Evolutionary conservation across 495 filamentous ascomycete genomes (phyloP).

Genomic region (Lasiosphaeria ovina): DNA sequence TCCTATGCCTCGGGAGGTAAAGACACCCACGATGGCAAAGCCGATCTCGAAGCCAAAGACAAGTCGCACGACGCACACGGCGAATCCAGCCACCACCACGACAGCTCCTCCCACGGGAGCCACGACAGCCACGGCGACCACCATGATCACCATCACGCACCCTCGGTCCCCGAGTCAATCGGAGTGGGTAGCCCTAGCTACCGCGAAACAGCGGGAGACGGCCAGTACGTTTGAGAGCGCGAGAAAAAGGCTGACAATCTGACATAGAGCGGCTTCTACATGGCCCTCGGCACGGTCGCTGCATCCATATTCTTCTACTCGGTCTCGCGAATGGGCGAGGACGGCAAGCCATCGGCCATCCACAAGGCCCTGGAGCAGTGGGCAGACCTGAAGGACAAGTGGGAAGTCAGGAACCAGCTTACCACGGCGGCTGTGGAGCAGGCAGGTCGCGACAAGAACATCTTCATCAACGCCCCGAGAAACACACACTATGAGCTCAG

Average conservation of each 20-base stretch:
- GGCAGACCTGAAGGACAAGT: conserved; percentile 37
- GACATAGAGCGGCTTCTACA: conserved; percentile 39
- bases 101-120: conserved; percentile 15
- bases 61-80: no score
- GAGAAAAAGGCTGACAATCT: conserved; percentile 15
- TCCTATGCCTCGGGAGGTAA: conserved; percentile 40
- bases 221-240: not conserved
- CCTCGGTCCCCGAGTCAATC: conserved; percentile 39
- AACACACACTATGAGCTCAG: conserved; percentile 40
- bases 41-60: no score
- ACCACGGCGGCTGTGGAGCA: conserved; percentile 42
- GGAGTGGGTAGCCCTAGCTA: conserved; percentile 36
- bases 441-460: conserved; percentile 50
- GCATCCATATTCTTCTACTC: conserved; percentile 36
- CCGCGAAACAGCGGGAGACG: not conserved
- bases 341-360: conserved; percentile 41
- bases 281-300: conserved; percentile 35
- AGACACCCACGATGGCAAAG: no score
- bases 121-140: conserved; percentile 30
- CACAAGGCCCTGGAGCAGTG: conserved; percentile 33
- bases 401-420: conserved; percentile 41
- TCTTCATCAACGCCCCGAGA: conserved; percentile 34
- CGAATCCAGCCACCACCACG: no score
- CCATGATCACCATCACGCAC: conserved; percentile 33
- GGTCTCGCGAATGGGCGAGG: conserved; percentile 39